Conservation (phyloP, 2,329 filamentous ascomycete species). For the Neofusicoccum cordaticola region DNA sequence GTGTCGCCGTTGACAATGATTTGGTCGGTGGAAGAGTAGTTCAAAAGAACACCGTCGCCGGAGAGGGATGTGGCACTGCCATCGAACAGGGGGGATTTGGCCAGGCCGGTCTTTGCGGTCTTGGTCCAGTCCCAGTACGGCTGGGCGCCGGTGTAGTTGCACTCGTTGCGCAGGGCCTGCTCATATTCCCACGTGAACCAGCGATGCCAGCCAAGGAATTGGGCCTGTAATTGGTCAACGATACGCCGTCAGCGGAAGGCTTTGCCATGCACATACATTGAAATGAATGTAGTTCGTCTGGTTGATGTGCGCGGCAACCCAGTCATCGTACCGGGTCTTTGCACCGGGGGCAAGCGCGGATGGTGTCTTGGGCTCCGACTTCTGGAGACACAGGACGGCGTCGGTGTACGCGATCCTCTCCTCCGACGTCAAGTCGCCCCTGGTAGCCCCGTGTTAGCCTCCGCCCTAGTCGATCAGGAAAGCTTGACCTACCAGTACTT, state of each 20-base stretch:
- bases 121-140: constrained; percentile 36
- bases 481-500: background rate
- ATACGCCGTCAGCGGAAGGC: background rate
- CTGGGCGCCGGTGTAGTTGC: constrained; percentile 41
- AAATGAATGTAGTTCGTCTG: constrained; percentile 33
- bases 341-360: constrained; percentile 29
- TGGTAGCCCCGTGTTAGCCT: background rate
- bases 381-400: constrained; percentile 35
- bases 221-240: constrained; percentile 24
- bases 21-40: background rate
- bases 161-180: constrained; percentile 41
- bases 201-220: constrained; percentile 41
- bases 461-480: no score
- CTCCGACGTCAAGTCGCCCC: constrained; percentile 1
- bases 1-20: constrained; percentile 13
- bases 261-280: constrained; percentile 23
- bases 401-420: constrained; percentile 35
- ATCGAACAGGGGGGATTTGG: constrained; percentile 53
- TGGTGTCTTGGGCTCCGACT: constrained; percentile 30
- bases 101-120: constrained; percentile 6
- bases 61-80: constrained; percentile 49
- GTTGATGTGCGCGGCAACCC: constrained; percentile 35
- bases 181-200: constrained; percentile 45
- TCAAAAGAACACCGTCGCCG: constrained; percentile 42
- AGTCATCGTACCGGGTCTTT: constrained; percentile 37